Conservation (phyloP, 805 yeast genomes). For the Crinitomyces ghanaensis region DNA sequence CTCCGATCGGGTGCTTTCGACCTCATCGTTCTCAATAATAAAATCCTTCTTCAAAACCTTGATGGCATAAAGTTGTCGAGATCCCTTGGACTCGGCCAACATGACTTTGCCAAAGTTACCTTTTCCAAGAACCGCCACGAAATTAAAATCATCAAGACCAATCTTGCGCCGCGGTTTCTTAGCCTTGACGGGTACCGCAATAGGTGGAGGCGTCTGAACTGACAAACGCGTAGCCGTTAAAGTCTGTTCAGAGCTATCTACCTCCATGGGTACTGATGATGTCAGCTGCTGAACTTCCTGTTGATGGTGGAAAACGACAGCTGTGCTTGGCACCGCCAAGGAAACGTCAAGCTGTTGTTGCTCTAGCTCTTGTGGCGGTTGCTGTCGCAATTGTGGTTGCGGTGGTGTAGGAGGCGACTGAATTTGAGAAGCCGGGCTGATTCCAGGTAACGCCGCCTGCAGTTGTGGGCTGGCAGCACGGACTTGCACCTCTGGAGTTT, state of each 20-base stretch:
- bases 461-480: neutral
- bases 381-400: conserved; percentile 16
- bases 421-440: neutral
- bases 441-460: neutral
- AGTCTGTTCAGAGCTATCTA: too few species aligned
- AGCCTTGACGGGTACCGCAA: too few species aligned
- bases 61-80: conserved; percentile 78
- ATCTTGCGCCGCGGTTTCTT: conserved; percentile 26
- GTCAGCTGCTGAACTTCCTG: conserved; percentile 11
- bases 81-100: conserved; percentile 86
- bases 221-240: too few species aligned
- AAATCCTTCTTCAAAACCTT: conserved; percentile 94
- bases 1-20: conserved; percentile 88
- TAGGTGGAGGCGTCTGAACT: too few species aligned
- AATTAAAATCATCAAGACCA: conserved; percentile 90
- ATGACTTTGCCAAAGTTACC: conserved; percentile 98
- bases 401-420: neutral
- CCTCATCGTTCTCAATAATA: conserved; percentile 90
- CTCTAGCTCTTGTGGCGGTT: conserved; percentile 7
- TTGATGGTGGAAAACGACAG: conserved; percentile 7
- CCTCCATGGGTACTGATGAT: conserved; percentile 2
- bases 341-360: too few species aligned
- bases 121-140: conserved; percentile 90
- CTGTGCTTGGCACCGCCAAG: too few species aligned
- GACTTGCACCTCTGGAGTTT: neutral